A percentile compares a stretch with the other conserved stretches of the same genome.
phyloP scores from a whole-genome alignment of 192 early-diverging fungal genomes.

The Coemansia sp. region DNA sequence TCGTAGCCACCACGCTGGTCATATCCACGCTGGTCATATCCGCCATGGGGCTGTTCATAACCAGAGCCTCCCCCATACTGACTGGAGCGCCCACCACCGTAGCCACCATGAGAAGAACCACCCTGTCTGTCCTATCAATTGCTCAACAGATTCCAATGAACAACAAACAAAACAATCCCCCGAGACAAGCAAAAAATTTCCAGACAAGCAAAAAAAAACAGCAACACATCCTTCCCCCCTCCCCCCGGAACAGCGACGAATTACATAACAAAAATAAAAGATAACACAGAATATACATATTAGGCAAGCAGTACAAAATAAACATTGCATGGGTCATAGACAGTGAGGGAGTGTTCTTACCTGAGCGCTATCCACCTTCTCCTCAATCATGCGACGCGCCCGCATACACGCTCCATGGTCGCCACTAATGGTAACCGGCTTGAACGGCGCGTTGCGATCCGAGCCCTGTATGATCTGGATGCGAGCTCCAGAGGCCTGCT shows the following conservation, averaged over 20 bases:
- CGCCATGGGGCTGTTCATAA: slow-evolving; percentile 3
- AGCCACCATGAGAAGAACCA: slow-evolving; percentile 7
- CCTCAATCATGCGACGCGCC: slow-evolving; percentile 48
- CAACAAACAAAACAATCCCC: not conserved
- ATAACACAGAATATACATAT: slow-evolving; percentile 6
- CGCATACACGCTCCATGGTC: slow-evolving; percentile 32
- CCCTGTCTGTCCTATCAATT: slow-evolving; percentile 18
- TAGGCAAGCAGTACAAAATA: slow-evolving; percentile 2
- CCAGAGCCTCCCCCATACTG: slow-evolving; percentile 15
- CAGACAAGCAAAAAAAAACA: slow-evolving; percentile 18
- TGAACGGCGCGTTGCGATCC: slow-evolving; percentile 30
- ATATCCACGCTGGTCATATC: too few species aligned
- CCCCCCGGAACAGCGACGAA: too few species aligned
- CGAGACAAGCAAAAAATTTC: not conserved
- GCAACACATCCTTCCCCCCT: too few species aligned
- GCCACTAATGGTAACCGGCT: slow-evolving; percentile 36
- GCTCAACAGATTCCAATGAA: not conserved
- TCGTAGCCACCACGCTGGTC: too few species aligned
- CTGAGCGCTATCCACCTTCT: slow-evolving; percentile 38
- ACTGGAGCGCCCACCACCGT: slow-evolving; percentile 15
- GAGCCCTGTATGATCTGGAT: slow-evolving; percentile 50
- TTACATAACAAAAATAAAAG: not conserved
- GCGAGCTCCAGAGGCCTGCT: slow-evolving; percentile 35
- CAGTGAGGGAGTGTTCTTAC: slow-evolving; percentile 18
- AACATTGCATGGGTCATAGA: not conserved